A percentile compares a stretch with the other conserved stretches of the same genome.
These are phyloP conservation scores for Fraxinus albicans DNA, from an alignment of 305 asterid genomes.

Conservation along the genomic window DNA sequence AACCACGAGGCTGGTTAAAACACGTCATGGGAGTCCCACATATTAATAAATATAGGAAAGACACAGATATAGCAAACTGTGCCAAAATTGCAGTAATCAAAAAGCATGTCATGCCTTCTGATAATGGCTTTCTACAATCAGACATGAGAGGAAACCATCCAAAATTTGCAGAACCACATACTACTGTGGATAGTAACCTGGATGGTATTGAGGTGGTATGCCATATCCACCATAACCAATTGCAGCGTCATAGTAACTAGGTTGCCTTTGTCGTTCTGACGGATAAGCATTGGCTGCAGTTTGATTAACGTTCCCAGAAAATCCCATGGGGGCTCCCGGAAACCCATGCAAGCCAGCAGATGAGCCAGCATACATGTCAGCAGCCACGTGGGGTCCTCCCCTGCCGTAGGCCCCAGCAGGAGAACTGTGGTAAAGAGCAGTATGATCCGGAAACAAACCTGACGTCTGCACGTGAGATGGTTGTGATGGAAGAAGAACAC, in stretches of 20 bases:
- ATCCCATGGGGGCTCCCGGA: constrained; percentile 37
- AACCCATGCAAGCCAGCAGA: constrained; percentile 46
- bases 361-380: constrained; percentile 42
- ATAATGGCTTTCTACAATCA: constrained; percentile 15
- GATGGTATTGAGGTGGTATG: constrained; percentile 48
- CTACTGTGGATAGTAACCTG: constrained; percentile 58
- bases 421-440: constrained; percentile 40
- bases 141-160: constrained; percentile 27
- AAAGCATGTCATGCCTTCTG: constrained; percentile 33
- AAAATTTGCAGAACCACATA: constrained; percentile 15
- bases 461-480: constrained; percentile 36
- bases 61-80: constrained; percentile 18
- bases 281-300: constrained; percentile 39
- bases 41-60: constrained; percentile 16
- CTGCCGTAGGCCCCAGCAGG: constrained; percentile 47
- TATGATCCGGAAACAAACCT: constrained; percentile 41
- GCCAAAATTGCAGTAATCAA: constrained; percentile 23
- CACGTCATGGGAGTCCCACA: constrained; percentile 11
- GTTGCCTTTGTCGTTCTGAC: constrained; percentile 39
- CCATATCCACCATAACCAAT: constrained; percentile 47
- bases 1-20: constrained; percentile 25
- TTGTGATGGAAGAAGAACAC: constrained; percentile 26
- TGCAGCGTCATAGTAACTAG: constrained; percentile 43
- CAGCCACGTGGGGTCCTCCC: constrained; percentile 37
- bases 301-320: constrained; percentile 40